Base-by-base conservation (phyloP, 2,329 filamentous ascomycete genomes). In the Colletotrichum spaethianum region DNA sequence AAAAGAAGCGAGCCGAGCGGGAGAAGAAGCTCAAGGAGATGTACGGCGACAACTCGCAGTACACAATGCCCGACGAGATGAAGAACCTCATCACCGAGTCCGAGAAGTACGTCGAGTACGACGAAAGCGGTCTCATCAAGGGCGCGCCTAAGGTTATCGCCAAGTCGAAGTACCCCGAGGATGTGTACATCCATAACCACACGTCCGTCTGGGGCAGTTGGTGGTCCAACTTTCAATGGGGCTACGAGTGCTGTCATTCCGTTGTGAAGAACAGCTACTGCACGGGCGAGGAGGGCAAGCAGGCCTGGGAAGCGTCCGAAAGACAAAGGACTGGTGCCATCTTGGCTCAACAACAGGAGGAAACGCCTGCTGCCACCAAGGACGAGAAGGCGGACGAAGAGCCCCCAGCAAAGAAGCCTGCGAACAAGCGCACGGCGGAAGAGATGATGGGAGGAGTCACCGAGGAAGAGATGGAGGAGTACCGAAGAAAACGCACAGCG, bases 201-300 rank as follows among this genome's bases (percentile, higher is more conserved):
- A 94, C 91, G 3, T 92, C 93, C 0, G 92, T 98, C 3, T 99
- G 95, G 94, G 96, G 96, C 60, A 98, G 95, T 78, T 99, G 96
- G 96, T 99, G 96, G 96, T 90, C 91, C 64, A 92, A 94, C 79
- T 98, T 98, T 84, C 90, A 93, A 82, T 99, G 96, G 96, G 96
- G 96, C 1, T 99, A 98, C 82, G 90, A 93, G 28, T 99, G 96
- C 82, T 99, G 96, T 85, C 95, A 97, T 80, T 98, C 95, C 0
- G 92, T 91, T 28, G 90, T 97, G 74, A 98, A 97, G 84, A 98
- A 99, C 82, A 98, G 95, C 78, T 99, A 98, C 79, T 99, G 96
- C 82, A 98, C 96, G 0, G 96, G 96, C 33, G 94, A 96, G 73
- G 94, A 93, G 70, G 96, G 96, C 44, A 97, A 91, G 81, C 85